These are phyloP conservation scores for Ampelocalamus luodianensis DNA, from an alignment of 176 grass and related monocot species.

Conservation along the genomic window DNA sequence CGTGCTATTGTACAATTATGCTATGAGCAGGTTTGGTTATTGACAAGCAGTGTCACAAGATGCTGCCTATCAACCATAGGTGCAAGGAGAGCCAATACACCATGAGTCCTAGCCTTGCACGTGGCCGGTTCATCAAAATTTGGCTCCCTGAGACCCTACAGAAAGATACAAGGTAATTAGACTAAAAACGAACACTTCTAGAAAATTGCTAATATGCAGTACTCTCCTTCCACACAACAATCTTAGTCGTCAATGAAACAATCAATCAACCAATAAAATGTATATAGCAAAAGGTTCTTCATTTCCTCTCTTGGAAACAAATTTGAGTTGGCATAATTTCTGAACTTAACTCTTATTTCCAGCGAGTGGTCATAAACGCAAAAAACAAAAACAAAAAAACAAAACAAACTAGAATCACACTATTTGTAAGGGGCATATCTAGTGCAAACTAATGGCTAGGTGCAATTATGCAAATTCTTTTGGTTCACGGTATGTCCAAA, in stretches of 20 bases:
- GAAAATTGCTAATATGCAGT: background rate
- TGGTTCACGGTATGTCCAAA: background rate
- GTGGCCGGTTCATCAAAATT: slow-evolving; percentile 76
- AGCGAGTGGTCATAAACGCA: background rate
- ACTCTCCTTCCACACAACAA: slow-evolving; percentile 21
- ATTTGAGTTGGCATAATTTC: slow-evolving; percentile 18
- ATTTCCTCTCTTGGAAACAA: slow-evolving; percentile 10
- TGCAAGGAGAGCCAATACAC: slow-evolving; percentile 80
- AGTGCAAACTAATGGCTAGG: background rate
- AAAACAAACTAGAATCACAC: background rate
- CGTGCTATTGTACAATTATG: slow-evolving; percentile 68
- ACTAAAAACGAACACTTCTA: background rate
- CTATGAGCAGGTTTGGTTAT: slow-evolving; percentile 34
- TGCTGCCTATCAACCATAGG: slow-evolving; percentile 83
- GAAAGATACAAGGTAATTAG: slow-evolving; percentile 35
- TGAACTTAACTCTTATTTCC: slow-evolving; percentile 7
- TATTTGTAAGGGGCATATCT: background rate
- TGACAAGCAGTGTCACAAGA: slow-evolving; percentile 58
- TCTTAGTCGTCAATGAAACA: background rate
- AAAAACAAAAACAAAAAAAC: no score
- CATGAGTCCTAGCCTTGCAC: slow-evolving; percentile 82
- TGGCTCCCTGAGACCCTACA: slow-evolving; percentile 91
- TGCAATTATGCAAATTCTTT: slow-evolving; percentile 31
- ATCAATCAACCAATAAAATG: slow-evolving; percentile 21
- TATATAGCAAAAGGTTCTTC: background rate